Evolutionary conservation across 768 basidiomycete species (phyloP), one percentile per base, ranked within the genome.

Genomic region (Amanita muscaria): DNA sequence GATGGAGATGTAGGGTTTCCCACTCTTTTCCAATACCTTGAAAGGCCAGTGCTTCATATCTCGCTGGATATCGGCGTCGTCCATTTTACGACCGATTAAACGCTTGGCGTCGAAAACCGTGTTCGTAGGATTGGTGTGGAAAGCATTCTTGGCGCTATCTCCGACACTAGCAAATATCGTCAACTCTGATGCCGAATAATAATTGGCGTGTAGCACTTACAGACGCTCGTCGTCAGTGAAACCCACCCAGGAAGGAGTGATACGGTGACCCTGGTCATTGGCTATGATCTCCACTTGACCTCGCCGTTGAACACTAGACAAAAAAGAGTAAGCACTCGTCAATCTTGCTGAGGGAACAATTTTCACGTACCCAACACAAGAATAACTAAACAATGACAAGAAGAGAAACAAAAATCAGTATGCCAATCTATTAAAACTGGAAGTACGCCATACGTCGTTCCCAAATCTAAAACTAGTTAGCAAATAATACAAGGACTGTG

Each of bases 51-150:
- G 90, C 68, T 86, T 92, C 52, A 83, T 72, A 61, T 93, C 88
- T 25, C 80, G 80, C 61, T 81, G 68, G 51, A 92, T 72, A 51
- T 92, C 90, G 18, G 68, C 66, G 58, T 94, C 90, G 44, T 86
- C 79, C 58, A 81, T 71, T 60, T 83, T 84, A 57, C 85, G 86
- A 55, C 91, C 89, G 58, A 93, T 92, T 52, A 94, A 78, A 65
- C 92, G 89, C 60, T 96, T 98, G 46, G 92, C 92, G 64, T 96
- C 92, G 56, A 96, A 97, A 46, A 96, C 85, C 8, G 92, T 96
- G 68, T 98, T 98, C 53, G 74, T 55, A 15, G 94, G 90, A 67
- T 98, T 90, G 35, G 85, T 73, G 64, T 89, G 82, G 69, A 80
- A 90, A 23, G 91, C 90, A 60, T 99, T 98, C 72, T 99, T 99